Conservation (phyloP, 129 eudicot genomes). For the Helianthus annuus region HanXRQr2.0-SUNRISE NC_035448.2:60516173-60516672, state of each 20-base stretch:
- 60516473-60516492: too few relatives aligned
- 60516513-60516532: too few relatives aligned
- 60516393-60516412: too few relatives aligned
- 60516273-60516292: too few relatives aligned
- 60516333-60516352: background rate
- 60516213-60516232: conserved; percentile 5
- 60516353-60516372: background rate
- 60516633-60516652: conserved; percentile 54
- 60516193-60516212: background rate
- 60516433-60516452: too few relatives aligned
- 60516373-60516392: background rate
- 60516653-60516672: conserved; percentile 58
- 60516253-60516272: background rate
- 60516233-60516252: background rate
- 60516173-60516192: background rate
- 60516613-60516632: conserved; percentile 41
- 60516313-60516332: too few relatives aligned
- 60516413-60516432: too few relatives aligned
- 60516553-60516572: background rate
- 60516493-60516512: too few relatives aligned
- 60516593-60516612: conserved; percentile 22
- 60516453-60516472: background rate
- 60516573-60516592: too few relatives aligned
- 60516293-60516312: too few relatives aligned
- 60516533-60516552: too few relatives aligned